Evolutionary conservation across 371 early-diverging fungal genomes (phyloP), one percentile per base, ranked within the genome.

Genomic region (Nematocida parisii): DNA sequence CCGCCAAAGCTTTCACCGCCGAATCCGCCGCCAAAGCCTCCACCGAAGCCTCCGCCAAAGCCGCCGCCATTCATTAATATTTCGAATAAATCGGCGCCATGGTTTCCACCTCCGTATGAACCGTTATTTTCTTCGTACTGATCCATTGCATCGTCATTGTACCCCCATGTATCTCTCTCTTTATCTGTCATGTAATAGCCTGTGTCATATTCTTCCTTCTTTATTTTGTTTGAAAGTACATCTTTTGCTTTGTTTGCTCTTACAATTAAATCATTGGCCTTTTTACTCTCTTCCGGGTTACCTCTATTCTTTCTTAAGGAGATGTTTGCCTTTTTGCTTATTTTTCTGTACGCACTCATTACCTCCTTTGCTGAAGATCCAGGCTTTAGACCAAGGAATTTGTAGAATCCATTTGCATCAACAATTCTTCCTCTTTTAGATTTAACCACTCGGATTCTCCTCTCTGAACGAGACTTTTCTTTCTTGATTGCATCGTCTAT

Each of bases 131-230:
- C 46, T 40, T 71, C 80, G 39, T 70, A 54, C n/a, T 45, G n/a
- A 22, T 77, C 80, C 47, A 71, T 46, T 15, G 42, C 33, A 13
- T 68, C 80, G 15, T 77, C 80, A 27, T 67, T 77, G 80, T 77
- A 77, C 44, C 80, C 80, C 80, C 80, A 77, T 20, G 27, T 11
- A n/a, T 77, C 71, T 42, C 56, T 77, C 46, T 77, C 80, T 57
- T 67, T 67, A 40, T 77, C 68, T 46, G 68, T 67, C 80, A 77
- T 77, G 60, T 70, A 77, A n/a, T 45, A 56, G 45, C 86, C 86
- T n/a, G 56, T 80, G 73, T 86, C 85, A 61, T 86, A 86, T 81
- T 85, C 61, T 33, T 82, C 61, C 50, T 83, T 83, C 60, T 82
- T 80, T 18, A 82, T 62, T 13, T 44, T 18, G 57, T 84, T 67